These are phyloP conservation scores for Ceratocystis variospora DNA, from an alignment of 2,329 filamentous ascomycete species.

Conservation along the genomic window DNA sequence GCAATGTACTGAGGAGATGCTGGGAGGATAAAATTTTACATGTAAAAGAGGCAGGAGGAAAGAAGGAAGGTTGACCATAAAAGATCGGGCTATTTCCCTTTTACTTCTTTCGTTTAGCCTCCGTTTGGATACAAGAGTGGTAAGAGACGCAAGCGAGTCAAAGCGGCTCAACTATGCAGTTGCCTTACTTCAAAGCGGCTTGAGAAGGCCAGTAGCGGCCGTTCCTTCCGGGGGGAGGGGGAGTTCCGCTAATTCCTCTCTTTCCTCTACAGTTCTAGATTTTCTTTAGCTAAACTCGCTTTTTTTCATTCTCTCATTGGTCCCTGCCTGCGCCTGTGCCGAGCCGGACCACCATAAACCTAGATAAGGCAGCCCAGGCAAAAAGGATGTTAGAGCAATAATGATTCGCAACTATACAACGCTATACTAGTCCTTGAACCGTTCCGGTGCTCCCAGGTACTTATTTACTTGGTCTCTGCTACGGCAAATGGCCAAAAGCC, in stretches of 20 bases:
- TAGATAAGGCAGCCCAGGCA: background rate
- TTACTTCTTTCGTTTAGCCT: background rate
- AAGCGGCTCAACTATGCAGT: background rate
- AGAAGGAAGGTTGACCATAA: background rate
- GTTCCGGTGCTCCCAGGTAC: background rate
- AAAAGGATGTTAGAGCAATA: background rate
- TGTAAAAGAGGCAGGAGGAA: background rate
- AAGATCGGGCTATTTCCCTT: background rate
- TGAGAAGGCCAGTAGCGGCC: slow-evolving; percentile 9
- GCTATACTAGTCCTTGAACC: background rate
- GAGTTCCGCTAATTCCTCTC: background rate
- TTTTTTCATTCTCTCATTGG: background rate
- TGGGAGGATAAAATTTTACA: background rate
- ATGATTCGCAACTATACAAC: background rate
- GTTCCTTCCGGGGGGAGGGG: slow-evolving; percentile 6
- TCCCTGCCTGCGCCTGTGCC: background rate
- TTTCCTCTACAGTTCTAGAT: background rate
- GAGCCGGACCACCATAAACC: background rate
- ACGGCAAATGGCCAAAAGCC: background rate
- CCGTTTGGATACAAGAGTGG: background rate
- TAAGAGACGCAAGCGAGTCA: background rate
- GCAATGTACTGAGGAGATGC: background rate
- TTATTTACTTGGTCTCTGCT: background rate
- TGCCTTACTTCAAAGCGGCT: background rate
- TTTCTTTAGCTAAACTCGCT: background rate